Evolutionary conservation across 345 rosid species (phyloP), one percentile per base, ranked within the genome.

Genomic region (Syzygium aromaticum): DNA sequence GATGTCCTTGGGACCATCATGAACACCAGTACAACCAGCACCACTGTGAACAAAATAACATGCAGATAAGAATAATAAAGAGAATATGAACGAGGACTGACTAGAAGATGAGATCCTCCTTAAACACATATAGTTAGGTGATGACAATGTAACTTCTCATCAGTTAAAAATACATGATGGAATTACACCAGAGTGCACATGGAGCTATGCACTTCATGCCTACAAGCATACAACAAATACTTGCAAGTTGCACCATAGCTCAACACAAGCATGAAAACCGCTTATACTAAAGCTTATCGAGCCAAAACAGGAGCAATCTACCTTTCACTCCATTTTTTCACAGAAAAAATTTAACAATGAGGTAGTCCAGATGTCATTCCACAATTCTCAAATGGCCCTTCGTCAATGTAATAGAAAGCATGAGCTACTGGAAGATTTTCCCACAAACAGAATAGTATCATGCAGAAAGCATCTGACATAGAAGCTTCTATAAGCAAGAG

Each of bases 11-110:
- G 27, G 78, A 61, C 84, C 88, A 86, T 85, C 89, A 77, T 57
- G n/a, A 86, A 84, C 87, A 49, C 86, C 85, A 84, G 40, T 49
- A 88, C 73, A 89, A 86, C 8, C 86, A 85, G 73, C 54, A 87
- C 78, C 88, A 86, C 92, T 86, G 87, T 49, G 38, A 38, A 61
- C 49, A 86, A 77, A 86, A 52, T 14, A 16, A 64, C 21, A 53
- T 25, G 12, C 23, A 3, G 57, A 27, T 90, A 61, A 49, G 61
- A 84, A 78, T 85, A 23, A 49, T 14, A 73, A 40, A 84, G 57
- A 91, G 67, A 56, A 73, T 19, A 73, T 38, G 49, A 73, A 73
- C 38, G 49, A 73, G 46, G 80, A 38, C 82, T 73, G 46, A 43
- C 82, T 73, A 49, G 82, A 73, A 73, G 25, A 73, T 19, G 27